Conservation (phyloP, 2,329 filamentous ascomycete genomes). For the Dothistroma septosporum region DNA sequence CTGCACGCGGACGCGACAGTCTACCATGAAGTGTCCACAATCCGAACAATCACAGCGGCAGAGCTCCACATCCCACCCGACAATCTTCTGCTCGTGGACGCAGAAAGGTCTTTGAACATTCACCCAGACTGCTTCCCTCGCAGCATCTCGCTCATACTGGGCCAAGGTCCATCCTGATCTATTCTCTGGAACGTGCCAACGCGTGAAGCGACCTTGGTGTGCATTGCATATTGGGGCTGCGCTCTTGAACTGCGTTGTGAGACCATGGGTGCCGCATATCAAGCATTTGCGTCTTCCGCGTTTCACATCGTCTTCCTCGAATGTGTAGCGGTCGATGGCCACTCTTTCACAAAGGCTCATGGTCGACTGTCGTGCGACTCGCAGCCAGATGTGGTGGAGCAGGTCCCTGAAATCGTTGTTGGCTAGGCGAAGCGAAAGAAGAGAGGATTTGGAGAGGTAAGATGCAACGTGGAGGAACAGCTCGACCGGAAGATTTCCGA, state of each 20-base stretch:
- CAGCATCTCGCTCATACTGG: not conserved
- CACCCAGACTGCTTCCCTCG: constrained; percentile 16
- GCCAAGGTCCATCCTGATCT: not conserved
- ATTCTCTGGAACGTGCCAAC: constrained; percentile 12
- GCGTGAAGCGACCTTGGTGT: constrained; percentile 25
- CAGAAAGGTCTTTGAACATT: constrained; percentile 19
- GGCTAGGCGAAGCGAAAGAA: constrained; percentile 38
- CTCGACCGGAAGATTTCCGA: constrained; percentile 36
- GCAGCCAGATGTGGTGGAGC: constrained; percentile 20
- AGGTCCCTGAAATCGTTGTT: constrained; percentile 22
- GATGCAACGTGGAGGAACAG: constrained; percentile 33
- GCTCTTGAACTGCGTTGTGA: constrained; percentile 13
- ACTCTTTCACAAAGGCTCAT: constrained; percentile 21
- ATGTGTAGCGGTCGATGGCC: constrained; percentile 23
- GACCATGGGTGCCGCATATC: constrained; percentile 20
- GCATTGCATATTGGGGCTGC: constrained; percentile 23
- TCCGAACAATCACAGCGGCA: constrained; percentile 21
- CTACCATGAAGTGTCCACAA: constrained; percentile 21
- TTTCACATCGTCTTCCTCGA: constrained; percentile 20
- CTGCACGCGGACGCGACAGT: constrained; percentile 20
- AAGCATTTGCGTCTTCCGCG: constrained; percentile 25
- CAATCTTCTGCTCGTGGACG: constrained; percentile 18
- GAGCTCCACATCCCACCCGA: constrained; percentile 16
- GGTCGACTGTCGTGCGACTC: not conserved
- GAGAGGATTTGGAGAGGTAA: constrained; percentile 36